Evolutionary conservation across 441 rosid species (phyloP), one percentile per base, ranked within the genome.

Genomic region (Dalechampia spathulata): DNA sequence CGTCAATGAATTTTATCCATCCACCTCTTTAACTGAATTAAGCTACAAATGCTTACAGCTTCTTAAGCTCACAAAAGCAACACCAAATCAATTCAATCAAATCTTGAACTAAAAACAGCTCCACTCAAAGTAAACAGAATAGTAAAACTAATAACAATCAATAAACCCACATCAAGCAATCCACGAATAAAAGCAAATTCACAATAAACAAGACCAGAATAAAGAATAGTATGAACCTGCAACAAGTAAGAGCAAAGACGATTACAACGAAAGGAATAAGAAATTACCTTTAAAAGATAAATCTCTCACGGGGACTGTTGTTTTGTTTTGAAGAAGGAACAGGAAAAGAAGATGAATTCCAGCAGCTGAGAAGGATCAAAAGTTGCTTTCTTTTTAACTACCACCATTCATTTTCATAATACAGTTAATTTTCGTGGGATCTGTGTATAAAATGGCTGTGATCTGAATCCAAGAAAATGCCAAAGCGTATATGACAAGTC

Each of bases 381-480:
- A 22, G 41, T 38, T 22, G 41, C 30, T 41, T 23, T 45, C 50
- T 43, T 66, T 46, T n/a, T n/a, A 25, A 56, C 57, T 28, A 41
- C 58, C 64, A 16, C 48, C 57, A 58, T 36, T 51, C 42, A 11
- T 44, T 38, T 62, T 76, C 71, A 65, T 67, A 70, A 70, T 21
- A 62, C 74, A 52, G 74, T 77, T 71, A 67, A 54, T 65, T 38
- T 60, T n/a, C 22, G 47, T 45, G 46, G 58, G 63, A 64, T 62
- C 64, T 61, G 68, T 16, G 47, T 42, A 49, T 58, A 51, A 19
- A 15, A 45, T n/a, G n/a, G n/a, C n/a, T n/a, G n/a, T n/a, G n/a
- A n/a, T n/a, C n/a, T n/a, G n/a, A n/a, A n/a, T n/a, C n/a, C n/a
- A n/a, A n/a, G n/a, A n/a, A n/a, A n/a, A n/a, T n/a, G n/a, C n/a